Base-by-base conservation (phyloP, 2,329 filamentous ascomycete species). In the Xylariomycetidae sp. region DNA sequence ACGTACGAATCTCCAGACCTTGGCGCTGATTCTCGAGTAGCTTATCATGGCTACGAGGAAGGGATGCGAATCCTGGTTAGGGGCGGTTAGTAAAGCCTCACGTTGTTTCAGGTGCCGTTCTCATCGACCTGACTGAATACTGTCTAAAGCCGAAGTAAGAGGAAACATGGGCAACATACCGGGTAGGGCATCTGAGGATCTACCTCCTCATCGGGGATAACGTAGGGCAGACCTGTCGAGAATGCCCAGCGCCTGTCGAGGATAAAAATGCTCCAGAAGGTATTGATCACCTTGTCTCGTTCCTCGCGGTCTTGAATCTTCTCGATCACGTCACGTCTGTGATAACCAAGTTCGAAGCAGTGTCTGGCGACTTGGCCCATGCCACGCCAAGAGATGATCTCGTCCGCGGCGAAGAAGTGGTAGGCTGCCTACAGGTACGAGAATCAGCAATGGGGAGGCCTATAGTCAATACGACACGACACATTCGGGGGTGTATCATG, bases 231-330 rank as follows among this genome's bases (percentile, higher is more conserved):
- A 1, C 88, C 88, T 0, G 86, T 89, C n/a, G 83, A 85, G 48
- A 95, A 87, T 43, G 84, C 88, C 88, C 88, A 95, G 31, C 88
- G 73, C 25, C 88, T 72, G 55, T 95, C 89, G 25, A 95, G 67
- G 4, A 88, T 81, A 52, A 92, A 94, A 13, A 88, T 80, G 2
- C 83, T 80, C 89, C 87, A 96, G 58, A 94, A 94, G 11, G 86
- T 76, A 31, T 82, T 77, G 17, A 85, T 70, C 0, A 84, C 80
- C 31, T 77, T 72, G 31, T 71, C 68, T 30, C 85, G 74, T 41
- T 88, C 83, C 26, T 78, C 69, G 27, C 85, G 79, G 42, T 84
- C 76, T 6, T 70, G 62, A 29, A 90, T 86, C 37, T 74, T 77
- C 33, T 80, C 65, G 37, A 94, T 70, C 0, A 82, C 85, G 43